Conservation (phyloP, 495 filamentous ascomycete species). For the Penicillium macrosclerotiorum region DNA sequence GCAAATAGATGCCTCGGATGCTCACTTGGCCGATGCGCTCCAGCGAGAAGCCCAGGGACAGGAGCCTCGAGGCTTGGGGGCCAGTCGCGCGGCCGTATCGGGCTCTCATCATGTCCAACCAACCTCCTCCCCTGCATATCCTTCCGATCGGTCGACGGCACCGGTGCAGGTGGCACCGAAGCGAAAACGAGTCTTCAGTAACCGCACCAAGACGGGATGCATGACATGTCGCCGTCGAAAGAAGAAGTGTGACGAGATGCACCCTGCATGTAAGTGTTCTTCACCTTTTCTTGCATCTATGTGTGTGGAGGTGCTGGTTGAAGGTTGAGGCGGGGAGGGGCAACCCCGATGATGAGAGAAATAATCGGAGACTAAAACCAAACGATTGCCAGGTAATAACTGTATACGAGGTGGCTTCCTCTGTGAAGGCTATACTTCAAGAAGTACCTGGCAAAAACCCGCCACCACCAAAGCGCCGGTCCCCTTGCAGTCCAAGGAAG, state of each 20-base stretch:
- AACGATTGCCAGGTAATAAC: slow-evolving; percentile 69
- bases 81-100: slow-evolving; percentile 33
- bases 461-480: slow-evolving; percentile 61
- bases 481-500: slow-evolving; percentile 82
- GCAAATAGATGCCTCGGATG: slow-evolving; percentile 51
- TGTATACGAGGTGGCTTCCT: slow-evolving; percentile 88
- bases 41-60: slow-evolving; percentile 48
- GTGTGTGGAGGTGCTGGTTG: too few species aligned
- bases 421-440: slow-evolving; percentile 89
- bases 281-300: neutral
- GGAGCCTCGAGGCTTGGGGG: slow-evolving; percentile 35
- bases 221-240: slow-evolving; percentile 92
- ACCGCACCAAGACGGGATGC: slow-evolving; percentile 95
- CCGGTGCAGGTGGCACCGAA: slow-evolving; percentile 68
- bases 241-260: slow-evolving; percentile 97
- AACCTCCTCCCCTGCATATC: slow-evolving; percentile 35
- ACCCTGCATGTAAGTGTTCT: slow-evolving; percentile 76
- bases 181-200: slow-evolving; percentile 88
- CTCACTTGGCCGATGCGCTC: slow-evolving; percentile 48
- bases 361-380: neutral
- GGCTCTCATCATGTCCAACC: slow-evolving; percentile 33
- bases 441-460: slow-evolving; percentile 69
- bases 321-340: too few species aligned
- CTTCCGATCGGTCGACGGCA: slow-evolving; percentile 37
- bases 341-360: neutral